Conservation (phyloP, 2,329 filamentous ascomycete species). For the Cladophialophora psammophila region DNA sequence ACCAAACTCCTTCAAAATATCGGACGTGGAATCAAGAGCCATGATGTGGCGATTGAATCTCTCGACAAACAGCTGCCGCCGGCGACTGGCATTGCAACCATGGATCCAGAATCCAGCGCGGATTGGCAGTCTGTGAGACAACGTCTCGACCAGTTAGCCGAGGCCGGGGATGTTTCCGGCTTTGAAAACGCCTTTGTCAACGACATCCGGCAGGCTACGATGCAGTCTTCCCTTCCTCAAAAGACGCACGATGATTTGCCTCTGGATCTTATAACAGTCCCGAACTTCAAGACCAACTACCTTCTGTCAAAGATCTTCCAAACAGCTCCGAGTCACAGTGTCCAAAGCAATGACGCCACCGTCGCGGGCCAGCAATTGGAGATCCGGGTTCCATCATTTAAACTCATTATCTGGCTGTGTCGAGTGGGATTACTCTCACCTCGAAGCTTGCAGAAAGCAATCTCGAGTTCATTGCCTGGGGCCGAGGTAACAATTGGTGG, state of each 20-base stretch:
- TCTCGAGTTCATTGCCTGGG: slow-evolving; percentile 45
- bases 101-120: slow-evolving; percentile 27
- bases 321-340: slow-evolving; percentile 9
- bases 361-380: slow-evolving; percentile 41
- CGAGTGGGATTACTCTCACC: slow-evolving; percentile 48
- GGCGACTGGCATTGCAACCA: slow-evolving; percentile 38
- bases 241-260: slow-evolving; percentile 26
- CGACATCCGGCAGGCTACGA: slow-evolving; percentile 14
- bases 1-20: slow-evolving; percentile 37
- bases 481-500: slow-evolving; percentile 35
- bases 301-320: slow-evolving; percentile 39
- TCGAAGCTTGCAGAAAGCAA: slow-evolving; percentile 51
- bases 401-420: slow-evolving; percentile 52
- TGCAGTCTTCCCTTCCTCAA: not conserved
- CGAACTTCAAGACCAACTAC: slow-evolving; percentile 32
- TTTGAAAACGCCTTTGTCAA: slow-evolving; percentile 35
- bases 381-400: slow-evolving; percentile 43
- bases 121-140: slow-evolving; percentile 43
- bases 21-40: slow-evolving; percentile 23
- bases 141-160: slow-evolving; percentile 36
- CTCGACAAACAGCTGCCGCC: slow-evolving; percentile 9
- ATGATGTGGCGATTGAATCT: not conserved
- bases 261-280: slow-evolving; percentile 15
- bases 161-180: slow-evolving; percentile 30
- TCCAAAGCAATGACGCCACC: slow-evolving; percentile 37